A percentile compares a stretch with the other conserved stretches of the same genome.
Conservation (phyloP, 306 rosid genomes). For the Pyrus communis region DNA sequence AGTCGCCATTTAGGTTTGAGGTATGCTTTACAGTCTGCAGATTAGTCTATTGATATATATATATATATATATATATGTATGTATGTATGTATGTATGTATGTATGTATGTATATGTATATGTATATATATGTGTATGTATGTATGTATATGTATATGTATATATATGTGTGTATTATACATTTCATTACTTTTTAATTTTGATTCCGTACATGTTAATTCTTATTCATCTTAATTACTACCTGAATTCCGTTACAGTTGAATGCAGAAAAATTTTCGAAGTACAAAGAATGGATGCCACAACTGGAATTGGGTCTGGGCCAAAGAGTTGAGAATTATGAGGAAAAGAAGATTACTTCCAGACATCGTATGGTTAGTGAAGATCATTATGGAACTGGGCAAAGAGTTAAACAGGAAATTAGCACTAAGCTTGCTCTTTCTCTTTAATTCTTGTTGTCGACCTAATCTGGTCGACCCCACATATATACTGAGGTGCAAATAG, state of each 20-base stretch:
- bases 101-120: neutral
- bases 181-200: neutral
- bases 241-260: constrained; percentile 24
- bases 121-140: too few relatives aligned
- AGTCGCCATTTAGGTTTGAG: constrained; percentile 42
- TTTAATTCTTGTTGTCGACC: neutral
- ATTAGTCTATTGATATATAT: neutral
- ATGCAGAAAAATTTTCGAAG: constrained; percentile 24
- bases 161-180: too few relatives aligned
- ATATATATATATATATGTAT: too few relatives aligned
- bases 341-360: constrained; percentile 14
- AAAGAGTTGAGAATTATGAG: constrained; percentile 17
- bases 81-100: too few relatives aligned
- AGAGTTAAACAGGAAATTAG: constrained; percentile 37
- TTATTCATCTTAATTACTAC: neutral
- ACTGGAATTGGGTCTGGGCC: constrained; percentile 53
- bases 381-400: constrained; percentile 3
- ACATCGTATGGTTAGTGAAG: constrained; percentile 3
- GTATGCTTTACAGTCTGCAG: constrained; percentile 10
- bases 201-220: neutral
- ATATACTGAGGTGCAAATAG: neutral
- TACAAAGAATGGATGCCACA: constrained; percentile 41
- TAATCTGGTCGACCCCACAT: too few relatives aligned
- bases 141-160: neutral
- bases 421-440: constrained; percentile 69